A percentile compares a stretch with the other conserved stretches of the same genome.
Conservation (phyloP, 257 asterid species). For the Verbascum thapsus region DNA sequence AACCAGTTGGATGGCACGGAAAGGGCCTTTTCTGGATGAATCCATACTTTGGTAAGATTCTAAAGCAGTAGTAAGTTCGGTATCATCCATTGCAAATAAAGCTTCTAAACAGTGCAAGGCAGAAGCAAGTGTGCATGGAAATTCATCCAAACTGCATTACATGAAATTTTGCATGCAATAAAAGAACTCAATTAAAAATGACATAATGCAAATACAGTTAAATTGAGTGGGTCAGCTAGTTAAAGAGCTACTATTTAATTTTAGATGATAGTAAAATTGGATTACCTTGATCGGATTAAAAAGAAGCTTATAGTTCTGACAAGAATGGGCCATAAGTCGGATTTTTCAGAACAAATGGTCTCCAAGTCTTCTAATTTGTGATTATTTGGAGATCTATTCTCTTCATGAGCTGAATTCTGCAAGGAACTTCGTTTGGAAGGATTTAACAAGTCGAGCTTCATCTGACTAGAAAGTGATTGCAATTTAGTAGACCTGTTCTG, state of each 20-base stretch:
- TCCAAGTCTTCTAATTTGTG: conserved; percentile 37
- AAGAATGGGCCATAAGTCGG: conserved; percentile 66
- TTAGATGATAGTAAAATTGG: background rate
- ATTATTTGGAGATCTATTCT: conserved; percentile 32
- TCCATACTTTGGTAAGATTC: conserved; percentile 60
- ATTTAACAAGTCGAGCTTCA: conserved; percentile 57
- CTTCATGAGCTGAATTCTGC: conserved; percentile 33
- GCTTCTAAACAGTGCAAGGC: conserved; percentile 61
- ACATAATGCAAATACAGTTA: background rate
- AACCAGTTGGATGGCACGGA: conserved; percentile 73
- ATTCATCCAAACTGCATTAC: conserved; percentile 74
- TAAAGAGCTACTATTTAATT: conserved; percentile 4
- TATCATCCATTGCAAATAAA: conserved; percentile 46
- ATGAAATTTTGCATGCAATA: conserved; percentile 13
- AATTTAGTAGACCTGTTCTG: conserved; percentile 73
- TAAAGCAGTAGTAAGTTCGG: conserved; percentile 46
- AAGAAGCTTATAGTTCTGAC: conserved; percentile 80
- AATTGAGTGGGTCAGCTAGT: background rate
- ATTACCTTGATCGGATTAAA: conserved; percentile 71
- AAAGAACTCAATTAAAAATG: conserved; percentile 21
- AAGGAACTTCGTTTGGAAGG: conserved; percentile 50
- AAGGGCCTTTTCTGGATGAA: conserved; percentile 67
- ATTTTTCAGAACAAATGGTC: conserved; percentile 32
- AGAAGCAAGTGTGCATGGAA: conserved; percentile 59
- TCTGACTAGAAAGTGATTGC: conserved; percentile 43